Percentiles rank a stretch among this genome's conserved stretches.
These are phyloP conservation scores for Trametes punicea DNA, from an alignment of 768 basidiomycete species.

Conservation along the genomic window DNA sequence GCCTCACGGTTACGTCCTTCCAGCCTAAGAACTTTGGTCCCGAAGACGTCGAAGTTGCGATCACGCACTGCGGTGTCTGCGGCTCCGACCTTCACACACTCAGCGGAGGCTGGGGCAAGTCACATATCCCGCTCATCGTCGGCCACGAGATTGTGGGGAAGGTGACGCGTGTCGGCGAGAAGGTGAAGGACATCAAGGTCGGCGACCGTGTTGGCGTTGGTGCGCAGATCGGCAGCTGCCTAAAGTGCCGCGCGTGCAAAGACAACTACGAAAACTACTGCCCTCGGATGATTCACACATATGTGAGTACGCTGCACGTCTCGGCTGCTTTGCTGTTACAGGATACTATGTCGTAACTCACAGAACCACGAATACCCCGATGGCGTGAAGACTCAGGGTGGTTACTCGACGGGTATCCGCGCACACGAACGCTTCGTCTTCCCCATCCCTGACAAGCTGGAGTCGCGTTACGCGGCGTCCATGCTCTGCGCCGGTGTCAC, in stretches of 20 bases:
- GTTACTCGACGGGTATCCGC: conserved; percentile 47
- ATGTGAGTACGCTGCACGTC: conserved; percentile 24
- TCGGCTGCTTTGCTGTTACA: not conserved
- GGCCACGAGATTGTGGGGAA: conserved; percentile 56
- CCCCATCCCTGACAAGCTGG: conserved; percentile 52
- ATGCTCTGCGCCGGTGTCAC: conserved; percentile 66
- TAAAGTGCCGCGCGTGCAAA: conserved; percentile 47
- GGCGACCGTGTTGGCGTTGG: conserved; percentile 56
- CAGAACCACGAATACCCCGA: conserved; percentile 39
- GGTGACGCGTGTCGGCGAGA: conserved; percentile 51
- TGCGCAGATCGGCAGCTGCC: conserved; percentile 50
- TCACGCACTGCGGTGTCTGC: conserved; percentile 49
- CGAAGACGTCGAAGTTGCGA: conserved; percentile 54
- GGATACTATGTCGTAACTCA: not conserved
- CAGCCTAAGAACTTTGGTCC: conserved; percentile 52
- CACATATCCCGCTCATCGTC: conserved; percentile 27
- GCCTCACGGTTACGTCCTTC: conserved; percentile 44
- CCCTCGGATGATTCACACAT: conserved; percentile 39
- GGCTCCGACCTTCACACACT: conserved; percentile 51
- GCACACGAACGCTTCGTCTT: conserved; percentile 55
- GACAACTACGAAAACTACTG: conserved; percentile 60
- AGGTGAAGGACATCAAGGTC: conserved; percentile 47
- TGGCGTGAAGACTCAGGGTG: conserved; percentile 38
- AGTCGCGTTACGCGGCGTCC: conserved; percentile 53
- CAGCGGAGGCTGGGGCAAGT: conserved; percentile 37